A percentile compares a stretch with the other conserved stretches of the same genome.
These are phyloP conservation scores for Globisporangium cederbergense DNA, from an alignment of 352 stramenopile genomes.

Conservation along the genomic window DNA sequence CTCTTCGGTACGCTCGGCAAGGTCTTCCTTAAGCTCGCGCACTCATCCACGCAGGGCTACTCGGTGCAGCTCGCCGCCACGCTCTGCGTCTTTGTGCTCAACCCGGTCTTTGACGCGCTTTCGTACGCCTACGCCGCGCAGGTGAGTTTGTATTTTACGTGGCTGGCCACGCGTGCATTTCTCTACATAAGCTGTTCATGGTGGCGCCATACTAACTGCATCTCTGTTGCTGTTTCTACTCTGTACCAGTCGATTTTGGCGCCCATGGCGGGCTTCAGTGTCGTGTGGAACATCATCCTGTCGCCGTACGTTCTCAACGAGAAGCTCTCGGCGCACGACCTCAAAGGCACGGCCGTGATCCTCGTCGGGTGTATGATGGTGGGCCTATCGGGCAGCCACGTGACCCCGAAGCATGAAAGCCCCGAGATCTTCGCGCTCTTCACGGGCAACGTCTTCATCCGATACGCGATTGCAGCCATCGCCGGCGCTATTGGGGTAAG, in stretches of 20 bases:
- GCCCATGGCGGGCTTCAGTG: constrained; percentile 84
- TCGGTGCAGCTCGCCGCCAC: constrained; percentile 67
- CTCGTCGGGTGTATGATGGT: constrained; percentile 74
- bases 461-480: constrained; percentile 53
- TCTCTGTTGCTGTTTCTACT: background rate
- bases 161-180: constrained; percentile 17
- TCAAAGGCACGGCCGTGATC: constrained; percentile 73
- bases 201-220: background rate
- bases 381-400: constrained; percentile 76
- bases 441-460: constrained; percentile 62
- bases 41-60: constrained; percentile 54
- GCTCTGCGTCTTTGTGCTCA: constrained; percentile 79
- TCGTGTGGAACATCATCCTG: constrained; percentile 87
- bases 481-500: constrained; percentile 40
- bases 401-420: constrained; percentile 72
- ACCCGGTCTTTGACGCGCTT: constrained; percentile 84
- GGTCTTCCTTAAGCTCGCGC: constrained; percentile 83
- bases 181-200: background rate
- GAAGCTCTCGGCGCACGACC: constrained; percentile 66
- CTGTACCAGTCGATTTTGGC: constrained; percentile 68
- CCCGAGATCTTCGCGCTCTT: constrained; percentile 80
- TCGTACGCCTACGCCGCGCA: constrained; percentile 84
- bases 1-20: constrained; percentile 85
- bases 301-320: constrained; percentile 80
- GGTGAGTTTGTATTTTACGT: constrained; percentile 26